These are phyloP conservation scores for Fusarium proliferatum DNA, from an alignment of 2,329 filamentous ascomycete genomes.

Conservation along the genomic window DNA sequence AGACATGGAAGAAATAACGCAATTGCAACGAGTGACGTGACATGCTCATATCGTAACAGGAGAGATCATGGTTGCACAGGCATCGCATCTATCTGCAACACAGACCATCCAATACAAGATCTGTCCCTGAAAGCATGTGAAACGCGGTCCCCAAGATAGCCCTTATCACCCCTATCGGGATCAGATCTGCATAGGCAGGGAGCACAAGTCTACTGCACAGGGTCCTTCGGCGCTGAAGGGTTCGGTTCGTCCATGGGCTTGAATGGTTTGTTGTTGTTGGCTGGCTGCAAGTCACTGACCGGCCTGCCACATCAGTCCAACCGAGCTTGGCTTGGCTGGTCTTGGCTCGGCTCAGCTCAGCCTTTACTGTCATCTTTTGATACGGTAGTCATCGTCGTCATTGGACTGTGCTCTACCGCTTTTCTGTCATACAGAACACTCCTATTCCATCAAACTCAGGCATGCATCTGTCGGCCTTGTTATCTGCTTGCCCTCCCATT, in stretches of 20 bases:
- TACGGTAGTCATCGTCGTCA: conserved; percentile 23
- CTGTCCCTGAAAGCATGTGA: conserved; percentile 39
- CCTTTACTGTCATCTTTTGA: conserved; percentile 29
- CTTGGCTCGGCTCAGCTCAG: conserved; percentile 18
- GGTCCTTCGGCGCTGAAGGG: conserved; percentile 16
- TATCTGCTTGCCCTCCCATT: conserved; percentile 9
- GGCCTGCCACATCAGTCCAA: conserved; percentile 29
- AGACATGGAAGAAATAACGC: background rate
- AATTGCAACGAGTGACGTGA: background rate
- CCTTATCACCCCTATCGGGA: conserved; percentile 19
- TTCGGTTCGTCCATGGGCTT: conserved; percentile 23
- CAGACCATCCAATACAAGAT: conserved; percentile 12
- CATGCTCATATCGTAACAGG: background rate
- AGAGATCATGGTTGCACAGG: conserved; percentile 3
- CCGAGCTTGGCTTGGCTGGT: conserved; percentile 20
- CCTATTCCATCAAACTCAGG: conserved; percentile 1
- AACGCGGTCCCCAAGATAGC: conserved; percentile 30
- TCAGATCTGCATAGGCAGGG: conserved; percentile 22
- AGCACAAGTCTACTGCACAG: conserved; percentile 6
- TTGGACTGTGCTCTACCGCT: conserved; percentile 19
- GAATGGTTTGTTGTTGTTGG: conserved; percentile 1
- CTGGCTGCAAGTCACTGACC: conserved; percentile 11
- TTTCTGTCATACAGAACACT: conserved; percentile 7
- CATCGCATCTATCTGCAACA: background rate
- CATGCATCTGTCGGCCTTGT: conserved; percentile 19